These are phyloP conservation scores for Pleurotus giganteus DNA, from an alignment of 768 basidiomycete species.

Conservation along the genomic window DNA sequence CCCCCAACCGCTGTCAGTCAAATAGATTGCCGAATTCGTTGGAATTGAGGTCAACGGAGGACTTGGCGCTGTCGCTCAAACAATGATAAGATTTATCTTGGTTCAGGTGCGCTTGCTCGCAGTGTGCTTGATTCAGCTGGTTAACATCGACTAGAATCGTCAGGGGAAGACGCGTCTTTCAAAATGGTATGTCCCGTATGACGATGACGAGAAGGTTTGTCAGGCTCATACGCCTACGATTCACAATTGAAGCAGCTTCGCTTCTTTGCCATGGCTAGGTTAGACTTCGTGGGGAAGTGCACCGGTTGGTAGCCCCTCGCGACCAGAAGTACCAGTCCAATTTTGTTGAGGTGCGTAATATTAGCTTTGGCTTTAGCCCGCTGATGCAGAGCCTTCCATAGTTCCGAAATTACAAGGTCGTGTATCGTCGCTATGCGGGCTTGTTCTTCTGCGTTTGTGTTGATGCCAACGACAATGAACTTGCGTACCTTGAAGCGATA, in stretches of 20 bases:
- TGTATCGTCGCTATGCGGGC: slow-evolving; percentile 95
- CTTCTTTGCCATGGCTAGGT: slow-evolving; percentile 47
- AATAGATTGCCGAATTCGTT: no score
- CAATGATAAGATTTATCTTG: slow-evolving; percentile 96
- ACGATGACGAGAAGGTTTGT: slow-evolving; percentile 95
- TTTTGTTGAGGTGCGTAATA: slow-evolving; percentile 86
- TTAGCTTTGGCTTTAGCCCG: slow-evolving; percentile 4
- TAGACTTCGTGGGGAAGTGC: slow-evolving; percentile 92
- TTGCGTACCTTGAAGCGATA: slow-evolving; percentile 96
- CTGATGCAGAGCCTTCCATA: slow-evolving; percentile 27
- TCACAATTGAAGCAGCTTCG: not conserved
- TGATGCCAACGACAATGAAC: slow-evolving; percentile 97
- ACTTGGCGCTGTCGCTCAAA: slow-evolving; percentile 5
- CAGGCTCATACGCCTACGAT: not conserved
- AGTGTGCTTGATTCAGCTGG: not conserved
- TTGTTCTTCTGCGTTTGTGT: slow-evolving; percentile 98
- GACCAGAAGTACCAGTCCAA: slow-evolving; percentile 99
- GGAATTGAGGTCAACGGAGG: no score
- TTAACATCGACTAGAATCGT: slow-evolving; percentile 67
- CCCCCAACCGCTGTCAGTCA: no score
- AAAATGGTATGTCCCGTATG: slow-evolving; percentile 99
- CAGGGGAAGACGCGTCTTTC: slow-evolving; percentile 97
- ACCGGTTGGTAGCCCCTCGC: slow-evolving; percentile 90
- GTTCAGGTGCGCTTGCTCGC: slow-evolving; percentile 65
- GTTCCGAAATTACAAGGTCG: slow-evolving; percentile 98